These are phyloP conservation scores for Pontederia crassipes DNA, from an alignment of 176 grass and related monocot genomes.

Conservation along the genomic window DNA sequence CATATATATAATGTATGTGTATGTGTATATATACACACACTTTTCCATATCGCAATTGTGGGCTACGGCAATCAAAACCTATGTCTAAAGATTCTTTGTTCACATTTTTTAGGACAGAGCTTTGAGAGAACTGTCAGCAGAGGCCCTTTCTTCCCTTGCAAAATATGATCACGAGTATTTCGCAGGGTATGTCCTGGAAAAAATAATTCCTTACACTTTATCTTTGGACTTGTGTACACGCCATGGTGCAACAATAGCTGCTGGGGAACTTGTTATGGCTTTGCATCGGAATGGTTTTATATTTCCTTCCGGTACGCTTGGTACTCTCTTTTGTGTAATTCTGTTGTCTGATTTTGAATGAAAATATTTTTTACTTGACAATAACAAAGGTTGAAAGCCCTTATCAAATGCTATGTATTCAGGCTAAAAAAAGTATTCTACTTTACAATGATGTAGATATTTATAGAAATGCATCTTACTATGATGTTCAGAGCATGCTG, in stretches of 20 bases:
- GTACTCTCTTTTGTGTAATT: background rate
- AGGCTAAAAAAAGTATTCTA: too few relatives aligned
- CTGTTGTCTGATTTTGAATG: background rate
- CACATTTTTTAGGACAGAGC: slow-evolving; percentile 56
- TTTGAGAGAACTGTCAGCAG: slow-evolving; percentile 71
- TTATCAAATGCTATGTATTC: too few relatives aligned
- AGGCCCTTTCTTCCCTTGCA: slow-evolving; percentile 74
- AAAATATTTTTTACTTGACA: too few relatives aligned
- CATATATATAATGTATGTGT: too few relatives aligned
- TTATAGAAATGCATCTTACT: too few relatives aligned
- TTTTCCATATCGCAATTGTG: too few relatives aligned
- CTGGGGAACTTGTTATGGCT: slow-evolving; percentile 59
- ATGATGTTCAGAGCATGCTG: too few relatives aligned
- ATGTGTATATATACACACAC: too few relatives aligned
- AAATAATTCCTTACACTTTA: slow-evolving; percentile 76
- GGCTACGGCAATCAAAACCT: too few relatives aligned
- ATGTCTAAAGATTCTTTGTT: too few relatives aligned
- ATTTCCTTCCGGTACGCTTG: slow-evolving; percentile 42
- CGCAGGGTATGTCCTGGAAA: slow-evolving; percentile 48
- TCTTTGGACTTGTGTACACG: slow-evolving; percentile 87
- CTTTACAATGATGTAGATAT: too few relatives aligned
- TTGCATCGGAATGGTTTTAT: slow-evolving; percentile 60
- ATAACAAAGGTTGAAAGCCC: too few relatives aligned
- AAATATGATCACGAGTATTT: slow-evolving; percentile 81
- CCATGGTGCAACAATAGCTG: slow-evolving; percentile 90